Evolutionary conservation across 805 yeast genomes (phyloP), one percentile per base, ranked within the genome.

Genomic region (Lipomyces starkeyi): DNA sequence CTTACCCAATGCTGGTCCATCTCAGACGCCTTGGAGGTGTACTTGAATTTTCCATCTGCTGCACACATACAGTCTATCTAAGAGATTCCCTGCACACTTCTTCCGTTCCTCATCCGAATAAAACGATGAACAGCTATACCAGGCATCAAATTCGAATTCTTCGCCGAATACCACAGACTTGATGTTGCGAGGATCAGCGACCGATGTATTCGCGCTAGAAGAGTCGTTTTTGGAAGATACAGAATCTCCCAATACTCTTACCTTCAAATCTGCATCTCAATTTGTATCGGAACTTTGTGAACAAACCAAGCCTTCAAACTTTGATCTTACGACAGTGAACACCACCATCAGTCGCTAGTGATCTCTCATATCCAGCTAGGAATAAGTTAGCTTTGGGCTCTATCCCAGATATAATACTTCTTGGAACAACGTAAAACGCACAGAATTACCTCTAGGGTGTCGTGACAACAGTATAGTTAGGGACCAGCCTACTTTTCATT

Each of bases 61-160:
- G 78, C 99, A 95, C 1, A 95, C 88, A 74, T 81, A 84, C 17
- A 95, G 81, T 67, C 77, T 68, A 1, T 73, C 65, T 5, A 74
- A 54, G 37, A 60, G 74, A 75, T 64, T 71, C 76, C 34, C 68
- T 65, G 58, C 64, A 62, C 47, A 78, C 71, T 71, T 64, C 73
- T 25, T 72, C 73, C 53, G 70, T 70, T 55, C 58, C 54, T 76
- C 67, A 25, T 65, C 78, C 59, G 82, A 82, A 71, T 92, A 91
- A 76, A 91, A 89, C 0, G 92, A 96, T 2, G 91, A 85, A 73
- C 90, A 90, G 0, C 96, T 95, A 76, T 90, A 93, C 97, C 98
- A 92, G 2, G 98, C 89, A 64, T 87, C 84, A 69, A 93, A 87
- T 67, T 84, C 84, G 72, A 82, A 84, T 14, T 66, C 67, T 25